phyloP scores from a whole-genome alignment of 2,329 filamentous ascomycete genomes.

The Microdochium trichocladiopsis region DNA sequence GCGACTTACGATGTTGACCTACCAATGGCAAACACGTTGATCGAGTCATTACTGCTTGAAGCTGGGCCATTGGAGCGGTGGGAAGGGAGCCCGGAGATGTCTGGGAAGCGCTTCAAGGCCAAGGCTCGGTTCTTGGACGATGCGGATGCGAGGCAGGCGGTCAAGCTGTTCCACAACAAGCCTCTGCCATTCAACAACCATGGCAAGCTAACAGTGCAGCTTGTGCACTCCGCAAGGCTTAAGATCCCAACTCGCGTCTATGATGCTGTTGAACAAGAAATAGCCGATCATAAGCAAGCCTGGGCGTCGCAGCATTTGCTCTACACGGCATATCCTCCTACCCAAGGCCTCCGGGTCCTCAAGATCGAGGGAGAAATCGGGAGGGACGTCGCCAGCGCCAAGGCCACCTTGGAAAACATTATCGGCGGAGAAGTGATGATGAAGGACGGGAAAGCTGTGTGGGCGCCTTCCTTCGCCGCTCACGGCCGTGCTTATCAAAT shows the following conservation, averaged over 20 bases:
- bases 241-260: conserved; percentile 27
- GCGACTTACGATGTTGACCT: conserved; percentile 15
- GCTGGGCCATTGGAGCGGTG: conserved; percentile 26
- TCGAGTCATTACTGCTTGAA: conserved; percentile 20
- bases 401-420: conserved; percentile 21
- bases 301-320: conserved; percentile 23
- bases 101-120: conserved; percentile 28
- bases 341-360: conserved; percentile 20
- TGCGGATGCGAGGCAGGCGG: conserved; percentile 25
- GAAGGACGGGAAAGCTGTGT: conserved; percentile 16
- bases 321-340: conserved; percentile 16
- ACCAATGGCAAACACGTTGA: conserved; percentile 9
- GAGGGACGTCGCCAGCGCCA: conserved; percentile 21
- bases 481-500: conserved; percentile 10
- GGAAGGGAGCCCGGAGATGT: conserved; percentile 12
- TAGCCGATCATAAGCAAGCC: conserved; percentile 13
- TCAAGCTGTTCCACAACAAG: conserved; percentile 18
- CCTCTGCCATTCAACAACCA: conserved; percentile 19
- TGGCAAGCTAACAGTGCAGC: conserved; percentile 26
- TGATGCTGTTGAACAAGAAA: conserved; percentile 15
- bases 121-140: conserved; percentile 29
- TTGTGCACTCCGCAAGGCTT: conserved; percentile 27
- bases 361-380: conserved; percentile 27
- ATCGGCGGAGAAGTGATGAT: conserved; percentile 21
- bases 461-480: conserved; percentile 18